These are phyloP conservation scores for Talaromyces sp. DNA, from an alignment of 2,329 filamentous ascomycete genomes.

Conservation along the genomic window DNA sequence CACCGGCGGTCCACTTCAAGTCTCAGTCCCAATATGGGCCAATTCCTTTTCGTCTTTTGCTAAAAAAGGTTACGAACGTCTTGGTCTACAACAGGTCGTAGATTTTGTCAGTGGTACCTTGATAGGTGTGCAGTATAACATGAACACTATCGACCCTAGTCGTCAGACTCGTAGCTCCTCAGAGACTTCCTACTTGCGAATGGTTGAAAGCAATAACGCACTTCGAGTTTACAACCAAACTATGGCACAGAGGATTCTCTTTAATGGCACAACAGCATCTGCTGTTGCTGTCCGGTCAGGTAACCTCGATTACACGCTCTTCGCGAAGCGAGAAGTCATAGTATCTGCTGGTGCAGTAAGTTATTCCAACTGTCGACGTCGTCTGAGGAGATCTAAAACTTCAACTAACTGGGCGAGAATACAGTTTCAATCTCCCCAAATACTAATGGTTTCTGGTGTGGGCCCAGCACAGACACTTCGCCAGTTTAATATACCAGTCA, in stretches of 20 bases:
- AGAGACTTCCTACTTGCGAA: background rate
- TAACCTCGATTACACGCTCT: background rate
- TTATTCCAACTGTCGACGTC: too few relatives aligned
- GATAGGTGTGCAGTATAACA: constrained; percentile 34
- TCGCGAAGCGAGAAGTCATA: constrained; percentile 18
- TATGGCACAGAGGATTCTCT: background rate
- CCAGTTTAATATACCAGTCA: constrained; percentile 8
- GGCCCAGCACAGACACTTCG: constrained; percentile 17
- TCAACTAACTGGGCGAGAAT: too few relatives aligned
- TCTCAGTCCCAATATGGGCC: constrained; percentile 42
- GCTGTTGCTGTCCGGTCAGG: too few relatives aligned
- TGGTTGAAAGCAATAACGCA: background rate
- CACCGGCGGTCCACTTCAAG: constrained; percentile 53
- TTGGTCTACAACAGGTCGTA: constrained; percentile 34
- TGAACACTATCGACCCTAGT: constrained; percentile 45
- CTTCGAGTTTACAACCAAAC: background rate
- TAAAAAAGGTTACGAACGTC: constrained; percentile 35
- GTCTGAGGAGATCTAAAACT: too few relatives aligned
- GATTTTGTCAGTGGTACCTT: constrained; percentile 45
- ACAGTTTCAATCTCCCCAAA: constrained; percentile 19
- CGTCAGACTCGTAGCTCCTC: background rate
- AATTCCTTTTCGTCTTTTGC: constrained; percentile 40
- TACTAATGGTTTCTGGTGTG: constrained; percentile 22
- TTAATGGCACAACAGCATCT: background rate
- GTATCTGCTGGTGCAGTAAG: constrained; percentile 19